phyloP scores from a whole-genome alignment of 345 rosid genomes.

The Linum lewisii region DNA sequence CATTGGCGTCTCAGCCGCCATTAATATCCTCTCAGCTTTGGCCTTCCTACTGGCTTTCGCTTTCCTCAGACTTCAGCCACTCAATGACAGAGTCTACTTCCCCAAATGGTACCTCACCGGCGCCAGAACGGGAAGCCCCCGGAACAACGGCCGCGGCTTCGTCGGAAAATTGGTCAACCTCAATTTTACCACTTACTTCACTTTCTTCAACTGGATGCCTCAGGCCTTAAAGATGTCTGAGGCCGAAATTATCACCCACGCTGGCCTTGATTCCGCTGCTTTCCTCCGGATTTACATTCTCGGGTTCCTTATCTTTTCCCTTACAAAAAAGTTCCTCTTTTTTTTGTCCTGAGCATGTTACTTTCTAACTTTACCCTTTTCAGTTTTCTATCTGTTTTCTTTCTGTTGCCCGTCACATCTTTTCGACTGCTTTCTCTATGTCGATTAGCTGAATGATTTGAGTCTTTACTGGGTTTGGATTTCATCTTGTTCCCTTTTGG shows the following conservation, averaged over 20 bases:
- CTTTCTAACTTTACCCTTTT: neutral
- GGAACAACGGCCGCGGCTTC: conserved; percentile 34
- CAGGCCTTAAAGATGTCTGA: conserved; percentile 87
- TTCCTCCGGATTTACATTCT: conserved; percentile 86
- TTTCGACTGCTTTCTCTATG: neutral
- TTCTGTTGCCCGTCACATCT: neutral
- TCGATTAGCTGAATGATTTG: neutral
- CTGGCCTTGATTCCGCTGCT: conserved; percentile 93
- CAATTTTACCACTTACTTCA: conserved; percentile 56
- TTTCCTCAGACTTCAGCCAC: conserved; percentile 69
- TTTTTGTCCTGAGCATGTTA: neutral
- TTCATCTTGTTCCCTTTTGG: too few species aligned
- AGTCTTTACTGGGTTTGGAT: neutral
- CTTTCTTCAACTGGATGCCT: conserved; percentile 98
- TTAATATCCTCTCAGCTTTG: conserved; percentile 64
- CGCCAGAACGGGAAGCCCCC: conserved; percentile 51
- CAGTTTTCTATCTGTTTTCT: neutral
- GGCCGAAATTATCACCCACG: conserved; percentile 65
- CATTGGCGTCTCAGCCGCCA: conserved; percentile 76
- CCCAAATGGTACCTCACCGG: conserved; percentile 77
- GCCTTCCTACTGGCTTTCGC: conserved; percentile 87
- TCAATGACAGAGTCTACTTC: conserved; percentile 92
- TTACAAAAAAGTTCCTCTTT: too few species aligned
- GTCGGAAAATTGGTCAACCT: conserved; percentile 80
- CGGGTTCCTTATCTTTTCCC: conserved; percentile 37